phyloP scores from a whole-genome alignment of 2,329 filamentous ascomycete genomes.

The Apiospora kogelbergensis region DNA sequence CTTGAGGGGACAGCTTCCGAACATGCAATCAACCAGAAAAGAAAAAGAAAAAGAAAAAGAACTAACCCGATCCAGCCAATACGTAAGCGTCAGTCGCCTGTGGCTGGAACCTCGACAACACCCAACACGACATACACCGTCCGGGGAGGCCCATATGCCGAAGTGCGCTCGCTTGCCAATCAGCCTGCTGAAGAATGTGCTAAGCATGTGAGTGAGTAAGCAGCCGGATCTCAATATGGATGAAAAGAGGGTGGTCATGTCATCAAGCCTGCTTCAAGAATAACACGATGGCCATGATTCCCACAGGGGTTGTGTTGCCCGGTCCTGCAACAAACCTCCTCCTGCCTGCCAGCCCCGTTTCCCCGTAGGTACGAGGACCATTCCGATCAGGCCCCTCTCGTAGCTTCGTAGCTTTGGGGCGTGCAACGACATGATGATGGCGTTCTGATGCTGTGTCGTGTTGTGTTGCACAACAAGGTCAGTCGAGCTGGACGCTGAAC shows the following conservation, averaged over 20 bases:
- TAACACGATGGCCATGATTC: background rate
- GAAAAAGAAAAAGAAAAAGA: background rate
- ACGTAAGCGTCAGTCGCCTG: background rate
- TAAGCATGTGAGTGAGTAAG: background rate
- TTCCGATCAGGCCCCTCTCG: background rate
- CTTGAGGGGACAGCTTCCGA: conserved; percentile 6
- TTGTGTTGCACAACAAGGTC: background rate
- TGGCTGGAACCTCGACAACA: background rate
- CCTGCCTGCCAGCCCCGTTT: background rate
- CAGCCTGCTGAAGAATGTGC: background rate
- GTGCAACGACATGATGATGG: background rate
- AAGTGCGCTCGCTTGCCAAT: background rate
- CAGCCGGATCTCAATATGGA: background rate
- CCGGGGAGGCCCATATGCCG: background rate
- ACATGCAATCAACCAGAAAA: background rate
- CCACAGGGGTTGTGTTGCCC: background rate
- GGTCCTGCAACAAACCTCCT: background rate
- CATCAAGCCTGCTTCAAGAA: background rate
- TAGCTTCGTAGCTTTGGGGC: background rate
- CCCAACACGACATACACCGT: no score
- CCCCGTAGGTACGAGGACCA: background rate
- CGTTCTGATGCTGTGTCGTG: background rate
- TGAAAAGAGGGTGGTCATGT: background rate
- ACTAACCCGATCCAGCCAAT: background rate
- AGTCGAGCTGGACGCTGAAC: background rate